Evolutionary conservation across 2,329 filamentous ascomycete genomes (phyloP).

Genomic region (Colletotrichum godetiae): DNA sequence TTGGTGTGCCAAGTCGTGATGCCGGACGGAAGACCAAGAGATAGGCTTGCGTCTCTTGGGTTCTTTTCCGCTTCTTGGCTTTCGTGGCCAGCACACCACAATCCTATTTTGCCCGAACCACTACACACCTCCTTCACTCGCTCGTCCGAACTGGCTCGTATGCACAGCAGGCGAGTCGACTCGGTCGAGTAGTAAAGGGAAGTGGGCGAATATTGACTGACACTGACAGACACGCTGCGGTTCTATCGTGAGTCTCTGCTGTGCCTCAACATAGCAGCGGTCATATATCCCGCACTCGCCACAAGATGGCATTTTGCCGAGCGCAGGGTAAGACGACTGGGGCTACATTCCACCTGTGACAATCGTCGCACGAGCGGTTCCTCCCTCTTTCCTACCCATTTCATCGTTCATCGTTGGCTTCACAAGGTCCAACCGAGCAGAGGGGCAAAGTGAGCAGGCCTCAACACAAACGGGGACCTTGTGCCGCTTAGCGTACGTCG

Average conservation of each 20-base stretch:
- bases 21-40: slow-evolving; percentile 8
- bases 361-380: not conserved
- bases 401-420: not conserved
- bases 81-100: slow-evolving; percentile 19
- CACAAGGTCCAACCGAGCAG: not conserved
- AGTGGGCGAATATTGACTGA: not conserved
- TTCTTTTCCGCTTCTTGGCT: slow-evolving; percentile 28
- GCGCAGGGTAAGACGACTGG: not conserved
- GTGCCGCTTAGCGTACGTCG: slow-evolving; percentile 3
- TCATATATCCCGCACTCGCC: not conserved
- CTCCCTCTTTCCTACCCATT: not conserved
- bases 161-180: not conserved
- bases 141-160: not conserved
- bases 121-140: not conserved
- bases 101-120: slow-evolving; percentile 20
- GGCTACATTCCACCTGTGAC: not conserved
- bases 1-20: not conserved
- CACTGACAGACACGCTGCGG: not conserved
- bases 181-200: not conserved
- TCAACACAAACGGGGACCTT: not conserved
- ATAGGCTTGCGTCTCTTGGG: slow-evolving; percentile 29
- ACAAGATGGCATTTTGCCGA: slow-evolving; percentile 3
- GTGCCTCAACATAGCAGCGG: not conserved
- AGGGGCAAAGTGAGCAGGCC: not conserved
- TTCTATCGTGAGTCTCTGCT: not conserved